A percentile compares a stretch with the other conserved stretches of the same genome.
Conservation (phyloP, 2,329 filamentous ascomycete species). For the Teratosphaeria epicoccoides region DNA sequence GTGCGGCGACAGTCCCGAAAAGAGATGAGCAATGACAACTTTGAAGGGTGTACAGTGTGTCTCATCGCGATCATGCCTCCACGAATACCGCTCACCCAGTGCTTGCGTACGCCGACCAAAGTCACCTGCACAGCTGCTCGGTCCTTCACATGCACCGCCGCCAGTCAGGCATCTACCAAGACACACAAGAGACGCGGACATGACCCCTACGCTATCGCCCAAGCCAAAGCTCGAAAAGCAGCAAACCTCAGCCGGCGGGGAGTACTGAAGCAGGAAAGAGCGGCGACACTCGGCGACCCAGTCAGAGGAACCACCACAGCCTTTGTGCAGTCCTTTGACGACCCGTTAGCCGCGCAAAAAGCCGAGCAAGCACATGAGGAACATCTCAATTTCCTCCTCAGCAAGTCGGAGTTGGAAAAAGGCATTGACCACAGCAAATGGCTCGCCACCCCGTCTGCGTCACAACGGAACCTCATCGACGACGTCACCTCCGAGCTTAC, state of each 20-base stretch:
- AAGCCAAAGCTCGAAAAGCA: constrained; percentile 72
- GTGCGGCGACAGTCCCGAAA: not conserved
- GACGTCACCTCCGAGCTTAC: constrained; percentile 16
- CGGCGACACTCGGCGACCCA: constrained; percentile 60
- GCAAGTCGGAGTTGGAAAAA: constrained; percentile 52
- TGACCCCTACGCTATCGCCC: constrained; percentile 73
- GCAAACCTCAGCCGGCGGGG: constrained; percentile 68
- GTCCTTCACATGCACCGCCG: constrained; percentile 52
- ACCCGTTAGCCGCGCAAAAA: constrained; percentile 34
- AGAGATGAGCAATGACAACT: not conserved
- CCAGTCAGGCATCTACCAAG: constrained; percentile 43
- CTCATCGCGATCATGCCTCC: constrained; percentile 32
- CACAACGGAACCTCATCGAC: not conserved
- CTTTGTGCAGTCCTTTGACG: constrained; percentile 73
- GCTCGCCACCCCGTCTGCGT: constrained; percentile 30
- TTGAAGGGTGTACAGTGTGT: not conserved
- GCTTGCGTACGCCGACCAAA: constrained; percentile 21
- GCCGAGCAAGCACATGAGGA: constrained; percentile 16
- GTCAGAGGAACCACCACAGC: constrained; percentile 69
- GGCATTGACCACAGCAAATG: constrained; percentile 57
- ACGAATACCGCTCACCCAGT: constrained; percentile 34
- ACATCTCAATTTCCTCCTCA: constrained; percentile 68
- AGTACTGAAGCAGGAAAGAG: constrained; percentile 55
- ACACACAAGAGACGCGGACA: constrained; percentile 52
- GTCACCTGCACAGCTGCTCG: not conserved